A percentile compares a stretch with the other conserved stretches of the same genome.
Conservation (phyloP, 352 stramenopile species). For the Phytophthora pluvialis region DNA sequence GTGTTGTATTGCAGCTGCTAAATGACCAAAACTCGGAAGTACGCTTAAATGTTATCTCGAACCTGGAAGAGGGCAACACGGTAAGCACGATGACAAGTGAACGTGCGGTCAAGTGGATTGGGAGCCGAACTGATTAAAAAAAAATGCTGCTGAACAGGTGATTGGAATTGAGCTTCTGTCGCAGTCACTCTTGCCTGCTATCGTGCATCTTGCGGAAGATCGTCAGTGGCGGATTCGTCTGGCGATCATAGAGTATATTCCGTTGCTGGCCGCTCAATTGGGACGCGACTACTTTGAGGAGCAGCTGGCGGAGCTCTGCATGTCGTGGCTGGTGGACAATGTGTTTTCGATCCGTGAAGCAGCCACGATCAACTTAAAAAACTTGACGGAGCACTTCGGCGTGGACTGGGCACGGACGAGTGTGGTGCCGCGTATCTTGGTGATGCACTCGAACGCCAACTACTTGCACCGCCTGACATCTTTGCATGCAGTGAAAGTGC, state of each 20-base stretch:
- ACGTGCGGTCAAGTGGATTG: neutral
- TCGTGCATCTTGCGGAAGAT: slow-evolving; percentile 98
- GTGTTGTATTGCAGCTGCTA: slow-evolving; percentile 74
- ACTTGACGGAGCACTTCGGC: slow-evolving; percentile 95
- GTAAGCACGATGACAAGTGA: slow-evolving; percentile 39
- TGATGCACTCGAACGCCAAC: slow-evolving; percentile 93
- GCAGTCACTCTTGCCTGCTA: slow-evolving; percentile 96
- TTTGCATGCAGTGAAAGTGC: slow-evolving; percentile 87
- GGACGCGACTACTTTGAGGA: slow-evolving; percentile 97
- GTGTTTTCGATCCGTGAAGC: slow-evolving; percentile 97
- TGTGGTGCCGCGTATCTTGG: slow-evolving; percentile 94
- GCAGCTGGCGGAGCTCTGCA: slow-evolving; percentile 94
- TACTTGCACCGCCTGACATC: slow-evolving; percentile 96
- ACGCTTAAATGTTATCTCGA: slow-evolving; percentile 98
- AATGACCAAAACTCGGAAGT: slow-evolving; percentile 98
- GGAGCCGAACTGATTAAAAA: slow-evolving; percentile 5
- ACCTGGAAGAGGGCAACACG: slow-evolving; percentile 95
- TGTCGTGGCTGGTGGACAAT: slow-evolving; percentile 97
- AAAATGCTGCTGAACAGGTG: slow-evolving; percentile 57
- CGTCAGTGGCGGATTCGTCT: slow-evolving; percentile 98
- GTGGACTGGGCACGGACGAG: slow-evolving; percentile 94
- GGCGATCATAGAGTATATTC: slow-evolving; percentile 99
- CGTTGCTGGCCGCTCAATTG: slow-evolving; percentile 95
- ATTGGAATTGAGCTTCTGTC: slow-evolving; percentile 97
- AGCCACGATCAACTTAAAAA: slow-evolving; percentile 96